Base-by-base conservation (phyloP, 2,329 filamentous ascomycete genomes). In the Dothiorella sarmentorum region DNA sequence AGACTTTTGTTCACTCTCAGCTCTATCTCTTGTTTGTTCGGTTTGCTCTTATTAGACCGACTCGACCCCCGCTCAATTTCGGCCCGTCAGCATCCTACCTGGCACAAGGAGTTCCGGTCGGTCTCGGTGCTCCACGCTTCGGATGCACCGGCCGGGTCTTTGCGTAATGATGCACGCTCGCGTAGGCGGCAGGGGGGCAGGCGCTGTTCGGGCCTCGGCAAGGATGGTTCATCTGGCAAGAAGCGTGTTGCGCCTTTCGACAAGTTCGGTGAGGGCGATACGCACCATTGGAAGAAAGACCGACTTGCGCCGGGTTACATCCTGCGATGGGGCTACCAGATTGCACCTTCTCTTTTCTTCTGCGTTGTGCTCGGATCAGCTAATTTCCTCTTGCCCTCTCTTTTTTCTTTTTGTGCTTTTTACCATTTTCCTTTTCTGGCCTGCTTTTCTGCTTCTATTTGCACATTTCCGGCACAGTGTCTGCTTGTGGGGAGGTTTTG, bases 11-110 rank as follows among this genome's bases (percentile, higher is more conserved):
- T 65, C 63, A 71, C 63, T 68, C 37, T 69, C 70, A 69, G 65
- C 66, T 69, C 66, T 65, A 67, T 65, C 68, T 68, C 63, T 60
- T 66, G 67, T 59, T 69, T 71, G 65, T 68, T 71, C 69, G 66
- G 64, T 64, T 64, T 64, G 63, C 65, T 64, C 63, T 60, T 61
- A 64, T 63, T 65, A 67, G 70, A 70, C 66, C 69, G 57, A 59
- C 47, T 45, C 57, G 56, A 49, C 45, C 33, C 27, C 35, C 24
- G 45, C 47, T 43, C 37, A 47, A 40, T 45, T 17, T 45, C 56
- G 56, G 56, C 56, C 56, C 52, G 40, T 58, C 44, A 31, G 35
- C 44, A 51, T 33, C 37, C 43, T 33, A 58, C 42, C 56, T 38
- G 43, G 44, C 43, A 42, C n/a, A 24, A 58, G 44, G 56, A 49